phyloP scores from a whole-genome alignment of 495 filamentous ascomycete genomes.

The Chaetomium tenue region DNA sequence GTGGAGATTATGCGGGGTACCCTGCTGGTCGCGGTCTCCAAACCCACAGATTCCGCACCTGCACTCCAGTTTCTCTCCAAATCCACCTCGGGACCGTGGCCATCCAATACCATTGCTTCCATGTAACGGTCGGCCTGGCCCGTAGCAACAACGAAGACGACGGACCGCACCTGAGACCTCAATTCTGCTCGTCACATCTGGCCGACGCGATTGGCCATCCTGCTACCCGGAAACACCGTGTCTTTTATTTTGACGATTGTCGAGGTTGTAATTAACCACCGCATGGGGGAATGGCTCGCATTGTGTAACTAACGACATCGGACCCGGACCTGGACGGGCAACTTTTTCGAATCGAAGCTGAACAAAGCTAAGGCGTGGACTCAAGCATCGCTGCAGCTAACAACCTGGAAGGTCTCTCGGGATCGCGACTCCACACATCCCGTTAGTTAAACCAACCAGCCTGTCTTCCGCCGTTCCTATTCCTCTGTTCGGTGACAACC shows the following conservation, averaged over 20 bases:
- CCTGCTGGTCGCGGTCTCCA: constrained; percentile 12
- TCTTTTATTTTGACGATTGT: neutral
- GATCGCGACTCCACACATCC: constrained; percentile 13
- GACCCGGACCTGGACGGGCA: neutral
- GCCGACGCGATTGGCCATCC: constrained; percentile 7
- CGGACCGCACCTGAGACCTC: neutral
- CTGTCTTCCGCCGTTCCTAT: constrained; percentile 11
- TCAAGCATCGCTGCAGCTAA: constrained; percentile 3
- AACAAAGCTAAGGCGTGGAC: constrained; percentile 5
- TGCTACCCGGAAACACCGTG: neutral
- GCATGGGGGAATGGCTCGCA: neutral
- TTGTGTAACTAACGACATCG: constrained; percentile 3
- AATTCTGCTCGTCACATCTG: constrained; percentile 4
- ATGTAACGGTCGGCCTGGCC: constrained; percentile 14
- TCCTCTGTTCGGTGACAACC: neutral
- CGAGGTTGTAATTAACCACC: neutral
- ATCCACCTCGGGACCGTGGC: neutral
- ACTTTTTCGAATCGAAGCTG: constrained; percentile 4
- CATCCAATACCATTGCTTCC: neutral
- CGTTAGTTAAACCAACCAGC: neutral
- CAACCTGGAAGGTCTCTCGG: constrained; percentile 2
- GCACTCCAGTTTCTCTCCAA: constrained; percentile 9
- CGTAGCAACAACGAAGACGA: neutral
- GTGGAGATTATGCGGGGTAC: constrained; percentile 27
- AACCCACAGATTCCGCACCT: constrained; percentile 1